These are phyloP conservation scores for Larix kaempferi DNA, from an alignment of 75 land plant species.

Conservation along the genomic window DNA sequence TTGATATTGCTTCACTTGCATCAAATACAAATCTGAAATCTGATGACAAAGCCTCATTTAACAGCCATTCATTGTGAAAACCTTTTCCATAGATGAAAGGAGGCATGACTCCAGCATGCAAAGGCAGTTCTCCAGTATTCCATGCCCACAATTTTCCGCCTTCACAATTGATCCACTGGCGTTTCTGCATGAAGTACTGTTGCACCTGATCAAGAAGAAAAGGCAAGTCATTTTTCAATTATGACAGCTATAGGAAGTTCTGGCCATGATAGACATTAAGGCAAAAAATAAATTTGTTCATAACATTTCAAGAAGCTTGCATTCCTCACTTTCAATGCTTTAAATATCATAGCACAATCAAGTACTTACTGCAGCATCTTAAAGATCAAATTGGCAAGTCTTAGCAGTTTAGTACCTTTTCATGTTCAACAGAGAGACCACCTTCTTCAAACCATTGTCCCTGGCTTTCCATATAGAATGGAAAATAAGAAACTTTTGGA, in stretches of 20 bases:
- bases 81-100: slow-evolving; percentile 87
- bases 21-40: slow-evolving; percentile 69
- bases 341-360: slow-evolving; percentile 3
- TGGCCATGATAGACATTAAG: not conserved
- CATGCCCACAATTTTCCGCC: slow-evolving; percentile 75
- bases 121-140: slow-evolving; percentile 64
- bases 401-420: slow-evolving; percentile 49
- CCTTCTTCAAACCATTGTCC: slow-evolving; percentile 46
- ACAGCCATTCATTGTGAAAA: slow-evolving; percentile 71
- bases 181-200: slow-evolving; percentile 27
- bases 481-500: slow-evolving; percentile 34
- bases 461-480: slow-evolving; percentile 38
- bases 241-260: not conserved
- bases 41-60: slow-evolving; percentile 65
- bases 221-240: not conserved
- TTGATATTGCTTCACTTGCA: slow-evolving; percentile 52
- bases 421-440: slow-evolving; percentile 22
- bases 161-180: slow-evolving; percentile 21
- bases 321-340: not conserved
- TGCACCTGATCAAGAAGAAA: slow-evolving; percentile 41
- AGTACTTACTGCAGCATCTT: slow-evolving; percentile 1
- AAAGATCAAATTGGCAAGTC: slow-evolving; percentile 8
- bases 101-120: slow-evolving; percentile 81
- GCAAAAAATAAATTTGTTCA: not conserved
- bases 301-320: not conserved